phyloP scores from a whole-genome alignment of 2,329 filamentous ascomycete species.

The Neurospora sp. region DNA sequence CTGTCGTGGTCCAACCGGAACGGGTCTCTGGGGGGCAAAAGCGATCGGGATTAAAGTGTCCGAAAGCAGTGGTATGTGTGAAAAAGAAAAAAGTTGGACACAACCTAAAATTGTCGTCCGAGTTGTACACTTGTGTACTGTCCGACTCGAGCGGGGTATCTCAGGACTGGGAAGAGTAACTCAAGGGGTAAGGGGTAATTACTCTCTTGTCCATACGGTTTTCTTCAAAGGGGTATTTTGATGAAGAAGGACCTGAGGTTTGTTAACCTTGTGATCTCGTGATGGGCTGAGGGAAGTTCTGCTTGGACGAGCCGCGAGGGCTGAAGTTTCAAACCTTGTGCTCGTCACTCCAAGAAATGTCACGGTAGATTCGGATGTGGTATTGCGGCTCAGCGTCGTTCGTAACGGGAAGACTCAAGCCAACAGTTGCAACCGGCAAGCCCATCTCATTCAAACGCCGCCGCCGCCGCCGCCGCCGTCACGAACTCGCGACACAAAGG shows the following conservation, averaged over 20 bases:
- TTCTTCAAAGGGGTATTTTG: background rate
- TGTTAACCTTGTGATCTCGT: background rate
- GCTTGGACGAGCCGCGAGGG: background rate
- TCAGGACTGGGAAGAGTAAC: background rate
- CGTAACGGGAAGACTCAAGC: background rate
- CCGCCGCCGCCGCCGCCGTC: background rate
- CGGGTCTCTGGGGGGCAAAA: background rate
- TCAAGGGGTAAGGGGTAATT: background rate
- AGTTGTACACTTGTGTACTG: background rate
- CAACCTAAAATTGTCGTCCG: background rate
- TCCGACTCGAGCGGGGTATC: background rate
- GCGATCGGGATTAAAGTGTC: background rate
- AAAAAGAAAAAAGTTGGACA: background rate
- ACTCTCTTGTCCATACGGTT: background rate
- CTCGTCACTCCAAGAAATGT: background rate
- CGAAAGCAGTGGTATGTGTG: background rate
- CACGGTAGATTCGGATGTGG: background rate
- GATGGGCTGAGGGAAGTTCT: background rate
- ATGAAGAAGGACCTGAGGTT: background rate
- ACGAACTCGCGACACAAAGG: background rate
- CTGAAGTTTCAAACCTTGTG: background rate
- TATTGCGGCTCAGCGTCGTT: background rate
- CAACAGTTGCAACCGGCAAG: background rate
- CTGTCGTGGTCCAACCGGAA: background rate
- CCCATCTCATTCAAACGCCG: background rate